Base-by-base conservation (phyloP, 2,329 filamentous ascomycete species). In the Apiospora hydei region DNA sequence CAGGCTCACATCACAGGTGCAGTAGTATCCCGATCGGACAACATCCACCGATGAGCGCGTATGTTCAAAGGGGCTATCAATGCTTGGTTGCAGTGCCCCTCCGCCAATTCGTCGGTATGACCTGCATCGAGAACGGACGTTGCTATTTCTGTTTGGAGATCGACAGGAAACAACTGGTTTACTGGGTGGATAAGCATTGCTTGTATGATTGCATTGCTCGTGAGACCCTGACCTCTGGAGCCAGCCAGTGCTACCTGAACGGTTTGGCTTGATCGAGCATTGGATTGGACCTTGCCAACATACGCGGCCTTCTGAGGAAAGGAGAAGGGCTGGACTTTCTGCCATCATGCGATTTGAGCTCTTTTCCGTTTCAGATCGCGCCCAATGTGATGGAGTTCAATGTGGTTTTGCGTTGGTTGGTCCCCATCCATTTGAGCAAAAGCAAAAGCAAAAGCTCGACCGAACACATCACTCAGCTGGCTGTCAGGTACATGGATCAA, bases 131-230 rank as follows among this genome's bases (percentile, higher is more conserved):
- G 57, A 41, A 41, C 57, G 7, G 57, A 14, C 34, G 30, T 64
- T n/a, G 30, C 57, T 64, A 64, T 64, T 64, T 41, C 34, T 64
- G 57, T 64, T 64, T 64, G 57, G n/a, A 64, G 57, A 64, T 64
- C 57, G 57, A 64, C 57, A 41, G 57, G n/a, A 64, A 64, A 64
- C 34, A 41, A 64, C 57, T 64, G 30, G 57, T 64, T 64, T 64
- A 64, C 57, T 64, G 57, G 57, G 57, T 64, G 57, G 57, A 41
- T 64, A 41, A 38, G 57, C 57, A 21, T 64, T 41, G 57, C 34
- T 64, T 64, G 57, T 41, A 41, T 64, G 57, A 64, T 64, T 41
- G 57, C 57, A 64, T 64, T 41, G 57, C 18, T 41, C 30, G 34
- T 64, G n/a, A 64, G 34, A 64, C 57, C 57, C 57, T 64, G 57